phyloP scores from a whole-genome alignment of 1,139 yeast genomes.

The Eremothecium gossypii region DNA sequence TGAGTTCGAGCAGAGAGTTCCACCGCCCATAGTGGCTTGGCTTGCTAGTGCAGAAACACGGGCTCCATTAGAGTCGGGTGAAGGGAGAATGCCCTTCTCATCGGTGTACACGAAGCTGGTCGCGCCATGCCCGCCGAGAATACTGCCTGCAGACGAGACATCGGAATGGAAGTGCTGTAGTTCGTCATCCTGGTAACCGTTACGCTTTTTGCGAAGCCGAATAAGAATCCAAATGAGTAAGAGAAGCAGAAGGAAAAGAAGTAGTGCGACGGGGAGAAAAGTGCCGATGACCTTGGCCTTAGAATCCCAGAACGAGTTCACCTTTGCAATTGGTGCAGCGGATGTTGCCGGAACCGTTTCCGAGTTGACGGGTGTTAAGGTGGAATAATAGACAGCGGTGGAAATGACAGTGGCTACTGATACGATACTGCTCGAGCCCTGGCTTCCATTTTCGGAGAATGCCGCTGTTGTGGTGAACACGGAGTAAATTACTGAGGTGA shows the following conservation, averaged over 20 bases:
- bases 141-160: constrained; percentile 13
- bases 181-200: constrained; percentile 24
- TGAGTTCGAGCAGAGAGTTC: constrained; percentile 3
- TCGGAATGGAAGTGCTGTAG: constrained; percentile 10
- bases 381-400: constrained; percentile 5
- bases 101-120: constrained; percentile 16
- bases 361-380: constrained; percentile 4
- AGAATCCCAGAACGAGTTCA: constrained; percentile 22
- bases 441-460: constrained; percentile 15
- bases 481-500: constrained; percentile 25
- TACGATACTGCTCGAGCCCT: constrained; percentile 25
- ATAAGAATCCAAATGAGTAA: constrained; percentile 17
- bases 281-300: constrained; percentile 35
- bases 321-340: constrained; percentile 3
- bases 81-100: constrained; percentile 16
- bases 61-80: constrained; percentile 7
- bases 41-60: neutral
- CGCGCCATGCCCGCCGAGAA: neutral
- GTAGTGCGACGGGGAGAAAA: constrained; percentile 19
- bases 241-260: constrained; percentile 16
- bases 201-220: constrained; percentile 19
- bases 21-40: constrained; percentile 1
- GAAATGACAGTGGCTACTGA: constrained; percentile 18
- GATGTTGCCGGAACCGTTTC: constrained; percentile 1
- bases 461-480: constrained; percentile 27